Base-by-base conservation (phyloP, 345 rosid species). In the Clausena lansium region DNA sequence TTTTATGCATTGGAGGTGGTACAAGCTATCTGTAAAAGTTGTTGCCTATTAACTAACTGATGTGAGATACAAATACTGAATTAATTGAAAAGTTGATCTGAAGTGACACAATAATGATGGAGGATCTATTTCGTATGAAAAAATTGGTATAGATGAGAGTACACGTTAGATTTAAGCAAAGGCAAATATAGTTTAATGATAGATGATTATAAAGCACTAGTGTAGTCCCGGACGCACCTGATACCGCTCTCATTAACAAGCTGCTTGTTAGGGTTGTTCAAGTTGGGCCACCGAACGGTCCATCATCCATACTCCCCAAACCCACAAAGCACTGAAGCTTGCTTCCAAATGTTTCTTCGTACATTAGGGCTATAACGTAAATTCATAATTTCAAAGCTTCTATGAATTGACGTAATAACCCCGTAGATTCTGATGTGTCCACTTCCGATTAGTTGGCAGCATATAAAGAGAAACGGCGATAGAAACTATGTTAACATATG, bases 401-500 rank as follows among this genome's bases (percentile, higher is more conserved):
- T 8, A 39, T 0, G 50, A 47, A 19, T 30, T 28, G 61, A 70
- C 74, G 19, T 3, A 50, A 17, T 30, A 11, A 30, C 19, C 72
- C 61, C 36, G 8, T 0, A 27, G 2, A 17, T 9, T 30, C 2
- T 70, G 41, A 70, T 14, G 61, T 70, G 74, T n/a, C 61, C 36
- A 19, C 17, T 30, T 30, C 28, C 41, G 1, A 52, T 70, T 70
- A 4, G 74, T 17, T 0, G 7, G 41, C 4, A 3, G 7, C 38
- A 9, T 6, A 5, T 22, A 2, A 11, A 74, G 28, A 27, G 30
- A 71, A 10, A 72, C 0, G 52, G 78, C 84, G 83, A 81, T 83
- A 73, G n/a, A 77, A 83, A 52, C 84, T 11, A 85, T 24, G 84
- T 14, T 5, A 17, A 52, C 68, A 2, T 61, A 81, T 41, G 76